Evolutionary conservation across 1,139 yeast genomes (phyloP), one percentile per base, ranked within the genome.

Genomic region (Yamadazyma dushanensis): DNA sequence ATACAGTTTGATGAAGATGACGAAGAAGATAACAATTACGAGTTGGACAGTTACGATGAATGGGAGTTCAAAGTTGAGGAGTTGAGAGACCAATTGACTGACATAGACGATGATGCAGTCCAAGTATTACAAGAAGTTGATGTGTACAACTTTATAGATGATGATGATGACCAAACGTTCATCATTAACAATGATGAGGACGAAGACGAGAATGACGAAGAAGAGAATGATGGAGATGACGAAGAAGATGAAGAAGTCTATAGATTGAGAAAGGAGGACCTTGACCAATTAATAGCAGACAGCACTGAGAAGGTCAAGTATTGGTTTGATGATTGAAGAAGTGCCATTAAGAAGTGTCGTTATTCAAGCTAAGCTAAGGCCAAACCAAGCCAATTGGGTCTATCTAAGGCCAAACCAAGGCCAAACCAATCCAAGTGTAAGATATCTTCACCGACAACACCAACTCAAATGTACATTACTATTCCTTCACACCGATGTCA

Each of bases 91-190:
- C 37, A 38, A 17, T 35, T 32, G 15, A 49, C 52, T 8, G 55
- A 50, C 31, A 38, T 43, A 22, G 55, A 51, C 36, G 39, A 34
- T 3, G 43, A 38, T 6, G 9, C 26, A 5, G 6, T 15, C 11
- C 16, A 24, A 24, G 27, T 8, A 13, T 11, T 25, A 13, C 39
- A 36, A 10, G 46, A 39, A 5, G 38, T 18, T 10, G 30, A 32
- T 11, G 18, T 41, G 2, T 45, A 44, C 26, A 40, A 43, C 20
- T 39, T 45, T 29, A 31, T 34, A 24, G 49, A 41, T 23, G 47
- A 43, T 9, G 51, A 44, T 30, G 54, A 50, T 32, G 56, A 47
- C 30, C 43, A 47, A 17, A 51, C 55, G 2, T 51, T 50, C 33
- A 30, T 49, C 26, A 48, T 39, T 24, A 48, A 37, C 14, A 32